These are phyloP conservation scores for Apiospora sp. DNA, from an alignment of 2,329 filamentous ascomycete species.

Conservation along the genomic window DNA sequence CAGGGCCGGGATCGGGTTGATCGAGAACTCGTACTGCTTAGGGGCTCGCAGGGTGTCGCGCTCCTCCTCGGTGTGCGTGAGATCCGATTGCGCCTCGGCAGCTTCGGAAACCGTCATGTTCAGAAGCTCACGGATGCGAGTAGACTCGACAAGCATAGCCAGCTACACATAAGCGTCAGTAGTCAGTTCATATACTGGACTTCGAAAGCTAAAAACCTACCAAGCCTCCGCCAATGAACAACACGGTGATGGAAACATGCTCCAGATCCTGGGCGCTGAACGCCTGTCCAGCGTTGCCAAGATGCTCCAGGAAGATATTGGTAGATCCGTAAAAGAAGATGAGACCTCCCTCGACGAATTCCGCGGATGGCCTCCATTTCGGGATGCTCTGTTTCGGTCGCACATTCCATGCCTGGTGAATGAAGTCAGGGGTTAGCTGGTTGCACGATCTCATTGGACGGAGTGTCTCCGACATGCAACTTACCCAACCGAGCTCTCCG, in stretches of 20 bases:
- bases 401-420: conserved; percentile 79
- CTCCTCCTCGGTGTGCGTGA: conserved; percentile 52
- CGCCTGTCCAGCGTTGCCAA: conserved; percentile 72
- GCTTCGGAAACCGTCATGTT: conserved; percentile 58
- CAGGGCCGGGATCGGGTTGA: conserved; percentile 89
- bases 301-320: conserved; percentile 92
- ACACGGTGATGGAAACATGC: conserved; percentile 88
- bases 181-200: neutral
- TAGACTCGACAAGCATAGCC: conserved; percentile 82
- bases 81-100: conserved; percentile 40
- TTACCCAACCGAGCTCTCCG: conserved; percentile 84
- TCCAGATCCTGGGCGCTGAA: conserved; percentile 87
- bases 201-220: conserved; percentile 56
- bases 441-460: neutral
- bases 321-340: conserved; percentile 90
- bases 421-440: neutral
- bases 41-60: conserved; percentile 64
- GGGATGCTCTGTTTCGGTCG: conserved; percentile 67
- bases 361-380: conserved; percentile 78
- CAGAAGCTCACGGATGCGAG: conserved; percentile 70
- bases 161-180: conserved; percentile 30
- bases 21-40: conserved; percentile 73
- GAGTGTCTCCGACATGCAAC: conserved; percentile 32
- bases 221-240: conserved; percentile 92
- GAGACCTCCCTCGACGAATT: conserved; percentile 88